Conservation (phyloP, 1,139 yeast species). For the Hyphopichia khmerensis region DNA sequence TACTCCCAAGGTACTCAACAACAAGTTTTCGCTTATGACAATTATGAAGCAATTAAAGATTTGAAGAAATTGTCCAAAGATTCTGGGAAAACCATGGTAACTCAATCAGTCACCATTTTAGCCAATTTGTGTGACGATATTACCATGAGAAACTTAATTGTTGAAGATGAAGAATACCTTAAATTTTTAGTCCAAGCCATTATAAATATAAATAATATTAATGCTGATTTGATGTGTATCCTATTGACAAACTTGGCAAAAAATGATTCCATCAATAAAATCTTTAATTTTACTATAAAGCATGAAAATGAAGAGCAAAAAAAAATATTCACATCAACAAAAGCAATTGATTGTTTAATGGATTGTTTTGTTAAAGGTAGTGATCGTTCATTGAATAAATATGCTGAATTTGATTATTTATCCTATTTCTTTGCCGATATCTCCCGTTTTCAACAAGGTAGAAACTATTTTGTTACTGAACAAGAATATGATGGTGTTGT, state of each 20-base stretch:
- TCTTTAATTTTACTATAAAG: conserved; percentile 50
- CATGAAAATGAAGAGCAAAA: conserved; percentile 24
- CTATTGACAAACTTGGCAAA: conserved; percentile 83
- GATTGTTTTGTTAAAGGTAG: conserved; percentile 89
- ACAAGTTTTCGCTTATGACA: conserved; percentile 65
- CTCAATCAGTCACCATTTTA: conserved; percentile 74
- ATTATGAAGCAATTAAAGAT: conserved; percentile 72
- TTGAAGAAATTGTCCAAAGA: conserved; percentile 57
- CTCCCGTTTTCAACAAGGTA: conserved; percentile 68
- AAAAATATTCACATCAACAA: conserved; percentile 52
- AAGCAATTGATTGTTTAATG: conserved; percentile 78
- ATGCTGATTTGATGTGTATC: conserved; percentile 83
- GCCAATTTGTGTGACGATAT: conserved; percentile 79
- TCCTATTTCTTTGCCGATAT: conserved; percentile 89
- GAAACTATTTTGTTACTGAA: conserved; percentile 69
- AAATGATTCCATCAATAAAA: conserved; percentile 57
- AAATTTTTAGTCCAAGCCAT: conserved; percentile 55
- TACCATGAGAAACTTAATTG: conserved; percentile 61
- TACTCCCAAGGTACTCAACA: conserved; percentile 71
- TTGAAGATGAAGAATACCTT: conserved; percentile 61
- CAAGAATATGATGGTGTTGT: conserved; percentile 76
- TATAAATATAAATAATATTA: conserved; percentile 54
- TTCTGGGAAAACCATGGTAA: conserved; percentile 54
- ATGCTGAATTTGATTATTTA: conserved; percentile 78
- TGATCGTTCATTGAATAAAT: conserved; percentile 66